These are phyloP conservation scores for Saturnispora besseyi DNA, from an alignment of 805 yeast genomes.

Conservation along the genomic window DNA sequence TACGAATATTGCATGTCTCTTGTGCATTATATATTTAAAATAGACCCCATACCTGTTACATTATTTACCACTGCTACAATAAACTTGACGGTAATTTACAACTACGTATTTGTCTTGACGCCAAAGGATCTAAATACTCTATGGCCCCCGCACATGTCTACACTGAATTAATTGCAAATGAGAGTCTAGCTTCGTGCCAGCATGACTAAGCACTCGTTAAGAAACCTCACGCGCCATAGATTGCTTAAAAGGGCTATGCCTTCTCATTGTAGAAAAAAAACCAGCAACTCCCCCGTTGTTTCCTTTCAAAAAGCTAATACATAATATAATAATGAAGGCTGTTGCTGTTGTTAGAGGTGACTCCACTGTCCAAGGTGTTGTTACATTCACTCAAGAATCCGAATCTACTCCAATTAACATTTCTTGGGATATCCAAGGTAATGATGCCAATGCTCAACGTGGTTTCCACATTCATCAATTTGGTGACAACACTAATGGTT, in stretches of 20 bases:
- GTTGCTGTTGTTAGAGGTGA: slow-evolving; percentile 98
- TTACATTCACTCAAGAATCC: slow-evolving; percentile 73
- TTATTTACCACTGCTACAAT: no score
- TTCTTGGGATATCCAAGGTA: slow-evolving; percentile 83
- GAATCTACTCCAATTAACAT: slow-evolving; percentile 80
- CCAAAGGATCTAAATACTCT: no score
- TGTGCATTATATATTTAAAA: no score
- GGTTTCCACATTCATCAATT: slow-evolving; percentile 98
- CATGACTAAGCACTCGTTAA: not conserved
- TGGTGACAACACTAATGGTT: slow-evolving; percentile 99
- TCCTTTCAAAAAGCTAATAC: not conserved
- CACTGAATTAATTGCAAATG: no score
- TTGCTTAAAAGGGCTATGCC: not conserved
- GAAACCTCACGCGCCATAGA: not conserved
- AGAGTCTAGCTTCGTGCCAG: no score
- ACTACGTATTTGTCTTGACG: no score
- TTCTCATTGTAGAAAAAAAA: not conserved
- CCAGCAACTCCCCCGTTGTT: no score
- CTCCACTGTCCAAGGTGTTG: slow-evolving; percentile 79
- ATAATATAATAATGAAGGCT: slow-evolving; percentile 18
- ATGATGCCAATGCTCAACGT: slow-evolving; percentile 77
- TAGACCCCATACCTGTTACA: no score
- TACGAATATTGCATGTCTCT: no score
- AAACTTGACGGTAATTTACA: no score
- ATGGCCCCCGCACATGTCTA: no score